Conservation (phyloP, 2,329 filamentous ascomycete species). For the Ampelomyces quisqualis region DNA sequence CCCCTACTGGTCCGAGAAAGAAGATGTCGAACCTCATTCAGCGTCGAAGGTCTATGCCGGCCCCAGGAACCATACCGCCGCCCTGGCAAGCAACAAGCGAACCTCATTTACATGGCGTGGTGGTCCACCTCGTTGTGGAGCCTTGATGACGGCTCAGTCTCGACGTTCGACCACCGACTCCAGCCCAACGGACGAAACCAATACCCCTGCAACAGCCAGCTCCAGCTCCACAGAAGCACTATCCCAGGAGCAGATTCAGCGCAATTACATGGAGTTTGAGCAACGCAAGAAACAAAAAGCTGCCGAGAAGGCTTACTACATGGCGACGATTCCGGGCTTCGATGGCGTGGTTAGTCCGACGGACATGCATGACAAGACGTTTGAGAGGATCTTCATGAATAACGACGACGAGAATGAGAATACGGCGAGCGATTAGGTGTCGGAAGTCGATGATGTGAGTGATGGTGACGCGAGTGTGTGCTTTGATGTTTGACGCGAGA, state of each 20-base stretch:
- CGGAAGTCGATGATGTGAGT: conserved; percentile 5
- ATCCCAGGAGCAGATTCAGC: conserved; percentile 9
- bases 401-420: conserved; percentile 14
- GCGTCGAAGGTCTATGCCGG: too few relatives aligned
- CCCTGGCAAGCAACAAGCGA: neutral
- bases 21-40: neutral
- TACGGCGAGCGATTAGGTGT: conserved; percentile 4
- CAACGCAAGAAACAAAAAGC: conserved; percentile 6
- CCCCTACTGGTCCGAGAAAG: neutral
- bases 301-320: conserved; percentile 7
- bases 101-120: conserved; percentile 1
- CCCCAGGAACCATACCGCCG: neutral
- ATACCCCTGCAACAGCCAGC: neutral
- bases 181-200: conserved; percentile 1
- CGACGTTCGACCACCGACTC: neutral
- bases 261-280: conserved; percentile 1
- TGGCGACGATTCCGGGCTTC: conserved; percentile 1
- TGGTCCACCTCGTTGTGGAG: too few relatives aligned
- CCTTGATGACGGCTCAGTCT: neutral
- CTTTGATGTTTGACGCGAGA: too few relatives aligned
- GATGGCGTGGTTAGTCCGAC: conserved; percentile 10
- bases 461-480: too few relatives aligned
- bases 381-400: conserved; percentile 26
- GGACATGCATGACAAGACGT: conserved; percentile 15
- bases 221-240: conserved; percentile 1